phyloP scores from a whole-genome alignment of 257 asterid species.

The Lithospermum erythrorhizon region DNA sequence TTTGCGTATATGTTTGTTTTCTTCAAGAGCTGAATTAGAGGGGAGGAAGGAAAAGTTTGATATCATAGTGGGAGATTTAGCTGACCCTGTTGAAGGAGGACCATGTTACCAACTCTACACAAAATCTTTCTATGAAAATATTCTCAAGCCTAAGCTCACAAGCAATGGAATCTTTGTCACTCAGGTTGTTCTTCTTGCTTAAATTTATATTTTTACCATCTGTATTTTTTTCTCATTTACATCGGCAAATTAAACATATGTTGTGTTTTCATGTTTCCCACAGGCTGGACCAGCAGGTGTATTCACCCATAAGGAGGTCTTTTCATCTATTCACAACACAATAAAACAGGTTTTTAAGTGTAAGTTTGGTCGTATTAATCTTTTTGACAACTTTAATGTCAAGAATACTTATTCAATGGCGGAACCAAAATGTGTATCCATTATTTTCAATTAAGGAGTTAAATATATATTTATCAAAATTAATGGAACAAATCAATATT shows the following conservation, averaged over 20 bases:
- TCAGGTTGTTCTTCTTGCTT: conserved; percentile 34
- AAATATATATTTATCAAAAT: too few relatives aligned
- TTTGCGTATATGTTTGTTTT: background rate
- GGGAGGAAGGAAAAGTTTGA: conserved; percentile 63
- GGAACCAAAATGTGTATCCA: background rate
- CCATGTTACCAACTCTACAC: conserved; percentile 92
- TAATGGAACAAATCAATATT: too few relatives aligned
- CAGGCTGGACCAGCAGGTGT: conserved; percentile 98
- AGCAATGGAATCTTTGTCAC: conserved; percentile 72
- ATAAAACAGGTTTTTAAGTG: conserved; percentile 85
- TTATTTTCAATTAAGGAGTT: too few relatives aligned
- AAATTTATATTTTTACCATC: background rate
- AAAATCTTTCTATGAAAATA: conserved; percentile 67
- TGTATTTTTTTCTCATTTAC: background rate
- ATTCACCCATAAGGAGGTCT: conserved; percentile 87
- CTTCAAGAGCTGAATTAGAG: conserved; percentile 73
- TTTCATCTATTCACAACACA: conserved; percentile 85
- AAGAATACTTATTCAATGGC: too few relatives aligned
- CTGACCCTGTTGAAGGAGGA: conserved; percentile 96
- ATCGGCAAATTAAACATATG: background rate
- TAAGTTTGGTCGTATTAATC: conserved; percentile 26
- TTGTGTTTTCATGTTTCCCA: background rate
- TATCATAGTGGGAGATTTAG: conserved; percentile 86
- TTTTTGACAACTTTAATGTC: background rate
- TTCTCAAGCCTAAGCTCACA: conserved; percentile 60